Evolutionary conservation across 768 basidiomycete genomes (phyloP), one percentile per base, ranked within the genome.

Genomic region (Macrocybe gigantea): DNA sequence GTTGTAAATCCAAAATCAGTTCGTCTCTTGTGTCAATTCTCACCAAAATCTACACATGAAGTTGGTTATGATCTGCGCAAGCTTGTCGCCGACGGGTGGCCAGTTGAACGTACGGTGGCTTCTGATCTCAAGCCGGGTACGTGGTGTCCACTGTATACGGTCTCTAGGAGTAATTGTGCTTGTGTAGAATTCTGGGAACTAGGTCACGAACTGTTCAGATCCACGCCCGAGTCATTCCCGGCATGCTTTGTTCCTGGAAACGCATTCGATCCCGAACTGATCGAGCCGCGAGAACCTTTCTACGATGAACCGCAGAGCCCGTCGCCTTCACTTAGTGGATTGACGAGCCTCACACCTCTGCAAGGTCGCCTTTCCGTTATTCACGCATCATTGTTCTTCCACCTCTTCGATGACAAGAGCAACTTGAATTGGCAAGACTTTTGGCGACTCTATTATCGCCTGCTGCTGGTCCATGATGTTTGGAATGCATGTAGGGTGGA

Each of bases 151-250:
- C 22, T 13, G 31, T n/a, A 11, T 7, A 7, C 3, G 12, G 11
- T 6, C 33, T 6, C 46, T 38, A n/a, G 13, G 12, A 9, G 6
- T 14, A 12, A n/a, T 31, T 2, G 14, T 12, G 7, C 5, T 11
- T 9, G 7, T 9, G 15, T 30, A 83, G 82, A 64, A 7, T 79
- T 80, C 51, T 85, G 82, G 82, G 68, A 78, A 5, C 66, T 75
- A 4, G 83, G 83, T 1, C 82, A 85, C 51, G 66, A 75, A 38
- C 66, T 86, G 11, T 87, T 83, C 64, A 70, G 60, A 43, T 70
- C 75, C 3, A 78, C 68, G 0, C 71, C 74, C 0, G 63, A 72
- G 35, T 68, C 72, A 0, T 84, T 80, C 60, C 77, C 79, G 1
- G 77, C 70, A 0, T 59, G 65, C 0, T 85, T 86, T 56, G 45